Conservation (phyloP, 176 grass and related monocot species). For the Avena atlantica region DNA sequence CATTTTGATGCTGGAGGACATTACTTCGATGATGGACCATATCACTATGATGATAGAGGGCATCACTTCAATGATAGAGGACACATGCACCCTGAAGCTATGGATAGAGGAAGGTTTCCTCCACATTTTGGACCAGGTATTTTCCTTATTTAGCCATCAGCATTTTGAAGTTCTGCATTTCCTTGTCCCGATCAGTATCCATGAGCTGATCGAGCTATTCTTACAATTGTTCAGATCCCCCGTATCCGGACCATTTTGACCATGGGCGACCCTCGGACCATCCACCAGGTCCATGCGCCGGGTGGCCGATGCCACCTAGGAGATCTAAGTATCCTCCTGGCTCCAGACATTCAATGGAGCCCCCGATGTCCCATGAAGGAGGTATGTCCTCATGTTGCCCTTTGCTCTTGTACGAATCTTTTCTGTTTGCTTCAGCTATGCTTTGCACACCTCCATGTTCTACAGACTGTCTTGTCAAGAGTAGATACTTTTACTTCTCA, state of each 20-base stretch:
- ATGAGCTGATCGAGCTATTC: constrained; percentile 1
- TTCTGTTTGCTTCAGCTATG: not conserved
- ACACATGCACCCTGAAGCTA: constrained; percentile 65
- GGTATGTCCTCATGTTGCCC: constrained; percentile 48
- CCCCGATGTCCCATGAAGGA: constrained; percentile 64
- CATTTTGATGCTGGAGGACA: constrained; percentile 47
- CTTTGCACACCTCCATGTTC: not conserved
- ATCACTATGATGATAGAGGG: constrained; percentile 57
- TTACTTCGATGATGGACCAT: constrained; percentile 46
- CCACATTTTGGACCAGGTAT: constrained; percentile 56
- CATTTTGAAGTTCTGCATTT: constrained; percentile 22
- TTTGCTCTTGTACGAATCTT: constrained; percentile 1
- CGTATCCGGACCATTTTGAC: constrained; percentile 58
- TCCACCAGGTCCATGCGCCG: constrained; percentile 61
- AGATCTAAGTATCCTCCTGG: constrained; percentile 60
- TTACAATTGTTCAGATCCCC: constrained; percentile 54
- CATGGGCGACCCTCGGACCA: constrained; percentile 64
- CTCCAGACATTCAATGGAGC: constrained; percentile 58
- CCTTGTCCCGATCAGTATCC: constrained; percentile 29
- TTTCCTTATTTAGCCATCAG: constrained; percentile 21
- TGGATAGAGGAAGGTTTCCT: constrained; percentile 60
- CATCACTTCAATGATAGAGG: constrained; percentile 57
- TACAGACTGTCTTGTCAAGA: not conserved
- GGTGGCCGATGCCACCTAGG: constrained; percentile 71
- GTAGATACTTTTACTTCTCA: not conserved